Base-by-base conservation (phyloP, 805 yeast species). In the Hanseniaspora thailandica region DNA sequence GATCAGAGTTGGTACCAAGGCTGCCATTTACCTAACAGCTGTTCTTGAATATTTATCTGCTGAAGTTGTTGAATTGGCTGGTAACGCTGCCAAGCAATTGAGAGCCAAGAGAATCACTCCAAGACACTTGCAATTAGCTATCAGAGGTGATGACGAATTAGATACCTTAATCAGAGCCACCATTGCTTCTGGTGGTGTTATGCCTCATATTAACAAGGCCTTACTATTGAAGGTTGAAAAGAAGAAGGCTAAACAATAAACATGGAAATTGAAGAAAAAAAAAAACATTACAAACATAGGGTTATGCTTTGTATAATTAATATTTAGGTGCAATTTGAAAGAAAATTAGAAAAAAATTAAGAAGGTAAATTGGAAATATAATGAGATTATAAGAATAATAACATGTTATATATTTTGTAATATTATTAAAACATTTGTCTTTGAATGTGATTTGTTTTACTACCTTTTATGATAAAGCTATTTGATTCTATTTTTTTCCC, bases 61-160 rank as follows among this genome's bases (percentile, higher is more conserved):
- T 36, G 97, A 90, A 75, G 95, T 90, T 48, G 77, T 90, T 64
- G 97, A 90, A 75, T 76, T 90, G 77, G 97, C 97, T 55, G 97
- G 97, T 71, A 90, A 90, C 68, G 97, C 97, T 35, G 97, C 97
- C 45, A 88, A 90, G 70, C 97, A 90, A 66, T 76, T 87, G 68
- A 86, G 86, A 69, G 93, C 87, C 61, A 88, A 89, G 73, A 87
- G 97, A 82, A 89, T 89, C 68, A 88, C 96, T 19, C 97, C 97
- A 65, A 86, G 97, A 73, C 97, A 89, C 71, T 76, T 89, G 66
- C 96, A 89, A 71, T 78, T 89, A 65, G 97, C 97, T 57, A 89
- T 89, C 66, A 86, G 97, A 75, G 96, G 96, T 67, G 97, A 90
- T 71, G 97, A 90, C 71, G 97, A 90, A 72, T 81, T 90, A 70